Base-by-base conservation (phyloP, 2,329 filamentous ascomycete species). In the Clonostachys rosea region DNA sequence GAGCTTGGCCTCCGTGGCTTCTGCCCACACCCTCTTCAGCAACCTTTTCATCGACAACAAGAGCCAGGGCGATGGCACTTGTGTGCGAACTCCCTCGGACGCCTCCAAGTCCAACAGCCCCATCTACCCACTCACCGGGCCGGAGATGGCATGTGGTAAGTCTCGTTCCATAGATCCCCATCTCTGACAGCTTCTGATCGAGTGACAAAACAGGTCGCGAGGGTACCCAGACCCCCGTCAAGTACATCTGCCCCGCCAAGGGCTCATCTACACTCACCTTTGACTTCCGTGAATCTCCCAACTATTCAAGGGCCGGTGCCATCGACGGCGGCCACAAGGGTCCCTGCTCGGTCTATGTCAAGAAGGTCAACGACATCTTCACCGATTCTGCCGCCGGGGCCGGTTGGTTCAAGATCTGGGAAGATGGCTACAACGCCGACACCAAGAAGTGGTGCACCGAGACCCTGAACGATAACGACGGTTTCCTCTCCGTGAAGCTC, bases 391-490 rank as follows among this genome's bases (percentile, higher is more conserved):
- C 81, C 44, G 68, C 74, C 20, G 86, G 86, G 5, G 67, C 73
- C 44, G 86, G 86, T 37, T 91, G 87, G 87, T 87, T 91, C 75
- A 90, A 90, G 74, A 79, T 91, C 59, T 89, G 77, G 72, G 78
- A 87, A 49, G 75, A 84, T 45, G 84, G 83, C 42, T 88, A 86
- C 64, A 74, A 87, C 55, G 60, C 67, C 6, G 54, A 60, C 6
- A 69, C 70, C 2, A 62, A 69, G 30, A 69, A 79, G 60, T 91
- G 86, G 85, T 89, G 87, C 65, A 85, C 83, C 4, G 79, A 88
- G 58, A 81, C 79, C 50, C 71, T 91, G 49, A 85, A 85, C 49
- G 72, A 67, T 46, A 81, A 82, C 64, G 73, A 82, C 18, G 86
- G 86, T 13, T 69, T 83, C 17, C 67, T 90, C 12, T 81, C 79